phyloP scores from a whole-genome alignment of 306 rosid genomes.

The Quercus berberidifolia region DNA sequence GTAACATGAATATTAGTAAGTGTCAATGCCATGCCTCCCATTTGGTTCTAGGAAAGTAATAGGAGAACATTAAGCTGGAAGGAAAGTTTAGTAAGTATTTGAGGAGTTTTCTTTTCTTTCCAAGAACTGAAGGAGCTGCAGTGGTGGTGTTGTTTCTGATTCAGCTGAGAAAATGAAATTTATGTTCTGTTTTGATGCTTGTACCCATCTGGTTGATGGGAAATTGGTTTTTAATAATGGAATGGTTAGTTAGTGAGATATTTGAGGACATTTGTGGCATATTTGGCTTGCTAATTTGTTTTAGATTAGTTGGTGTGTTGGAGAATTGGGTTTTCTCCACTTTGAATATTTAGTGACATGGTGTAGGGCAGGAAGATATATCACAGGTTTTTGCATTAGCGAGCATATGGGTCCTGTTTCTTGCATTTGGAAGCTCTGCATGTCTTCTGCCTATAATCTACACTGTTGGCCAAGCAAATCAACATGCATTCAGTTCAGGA shows the following conservation, averaged over 20 bases:
- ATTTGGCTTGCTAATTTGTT: constrained; percentile 12
- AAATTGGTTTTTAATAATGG: background rate
- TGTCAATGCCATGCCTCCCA: background rate
- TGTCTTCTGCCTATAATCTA: constrained; percentile 60
- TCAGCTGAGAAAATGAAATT: background rate
- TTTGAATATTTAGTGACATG: constrained; percentile 72
- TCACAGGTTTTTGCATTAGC: constrained; percentile 85
- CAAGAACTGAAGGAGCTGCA: background rate
- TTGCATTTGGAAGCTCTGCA: constrained; percentile 66
- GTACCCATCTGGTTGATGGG: background rate
- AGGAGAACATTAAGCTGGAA: background rate
- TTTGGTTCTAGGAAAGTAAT: background rate
- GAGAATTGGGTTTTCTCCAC: constrained; percentile 19
- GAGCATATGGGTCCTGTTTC: constrained; percentile 72
- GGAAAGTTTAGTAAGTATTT: background rate
- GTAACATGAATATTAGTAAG: background rate
- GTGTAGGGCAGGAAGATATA: constrained; percentile 99
- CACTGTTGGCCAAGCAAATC: constrained; percentile 52
- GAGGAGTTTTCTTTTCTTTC: background rate
- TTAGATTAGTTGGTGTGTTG: background rate
- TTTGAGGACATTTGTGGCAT: background rate
- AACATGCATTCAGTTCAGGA: constrained; percentile 47
- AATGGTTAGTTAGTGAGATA: too few relatives aligned
- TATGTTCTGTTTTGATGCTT: background rate
- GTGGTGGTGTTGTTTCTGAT: background rate